Percentiles rank a stretch among this genome's conserved stretches.
Conservation (phyloP, 148 eudicot genomes). For the Euryodendron excelsum region DNA sequence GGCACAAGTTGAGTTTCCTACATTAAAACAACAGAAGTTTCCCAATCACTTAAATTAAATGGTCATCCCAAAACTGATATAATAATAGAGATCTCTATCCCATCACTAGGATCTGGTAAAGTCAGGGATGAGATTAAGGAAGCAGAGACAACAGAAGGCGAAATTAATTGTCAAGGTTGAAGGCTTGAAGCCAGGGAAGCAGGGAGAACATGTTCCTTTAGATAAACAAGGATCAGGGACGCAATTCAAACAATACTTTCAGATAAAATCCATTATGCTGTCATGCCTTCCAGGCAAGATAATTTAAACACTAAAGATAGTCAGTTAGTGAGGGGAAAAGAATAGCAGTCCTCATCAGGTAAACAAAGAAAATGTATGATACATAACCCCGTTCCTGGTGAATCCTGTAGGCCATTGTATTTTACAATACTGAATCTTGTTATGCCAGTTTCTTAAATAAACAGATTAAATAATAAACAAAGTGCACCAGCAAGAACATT, state of each 20-base stretch:
- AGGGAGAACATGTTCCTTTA: background rate
- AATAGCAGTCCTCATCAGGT: background rate
- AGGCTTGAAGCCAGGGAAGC: background rate
- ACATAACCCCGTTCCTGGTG: no score
- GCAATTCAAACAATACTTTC: background rate
- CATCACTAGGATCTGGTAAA: background rate
- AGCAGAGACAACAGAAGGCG: no score
- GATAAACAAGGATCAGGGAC: background rate
- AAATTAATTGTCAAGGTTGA: background rate
- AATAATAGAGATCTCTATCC: background rate
- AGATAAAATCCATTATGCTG: no score
- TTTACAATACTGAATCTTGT: no score
- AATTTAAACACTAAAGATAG: background rate
- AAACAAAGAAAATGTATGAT: no score
- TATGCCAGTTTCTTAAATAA: no score
- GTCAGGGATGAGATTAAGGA: no score
- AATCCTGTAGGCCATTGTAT: no score
- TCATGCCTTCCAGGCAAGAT: background rate
- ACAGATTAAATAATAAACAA: no score
- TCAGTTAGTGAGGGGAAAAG: background rate
- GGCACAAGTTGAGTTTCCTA: constrained; percentile 97
- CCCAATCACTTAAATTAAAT: background rate
- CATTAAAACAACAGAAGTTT: constrained; percentile 21
- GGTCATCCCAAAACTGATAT: background rate
- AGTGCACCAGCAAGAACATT: no score